Evolutionary conservation across 345 rosid species (phyloP).

Genomic region (Arabidopsis suecica): DNA sequence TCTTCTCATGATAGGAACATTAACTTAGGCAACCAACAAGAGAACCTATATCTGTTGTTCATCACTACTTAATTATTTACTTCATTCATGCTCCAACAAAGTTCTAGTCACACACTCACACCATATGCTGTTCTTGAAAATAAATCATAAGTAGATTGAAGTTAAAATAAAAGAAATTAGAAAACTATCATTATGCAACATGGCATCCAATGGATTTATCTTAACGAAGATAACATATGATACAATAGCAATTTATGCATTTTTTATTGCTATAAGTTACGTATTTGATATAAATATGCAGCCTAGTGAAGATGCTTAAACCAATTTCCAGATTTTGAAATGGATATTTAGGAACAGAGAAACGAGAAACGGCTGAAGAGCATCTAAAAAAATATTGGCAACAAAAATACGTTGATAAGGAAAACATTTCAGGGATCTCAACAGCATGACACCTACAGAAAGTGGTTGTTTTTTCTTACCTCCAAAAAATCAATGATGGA

Average conservation of each 20-base stretch:
- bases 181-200: conserved; percentile 30
- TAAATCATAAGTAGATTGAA: conserved; percentile 10
- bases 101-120: no score
- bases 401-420: conserved; percentile 1
- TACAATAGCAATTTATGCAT: neutral
- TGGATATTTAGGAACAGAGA: conserved; percentile 13
- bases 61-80: no score
- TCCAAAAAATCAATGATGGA: conserved; percentile 65
- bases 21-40: no score
- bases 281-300: conserved; percentile 26
- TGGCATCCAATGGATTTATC: conserved; percentile 9
- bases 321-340: conserved; percentile 19
- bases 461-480: conserved; percentile 50
- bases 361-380: neutral
- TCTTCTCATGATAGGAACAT: no score
- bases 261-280: conserved; percentile 16
- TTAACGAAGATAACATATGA: conserved; percentile 8
- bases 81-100: no score
- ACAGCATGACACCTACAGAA: conserved; percentile 22
- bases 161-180: conserved; percentile 18
- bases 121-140: conserved; percentile 2
- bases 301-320: conserved; percentile 27
- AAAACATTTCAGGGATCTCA: conserved; percentile 15
- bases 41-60: no score
- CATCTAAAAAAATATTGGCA: conserved; percentile 4